Evolutionary conservation across 495 filamentous ascomycete species (phyloP).

Genomic region (Letharia columbiana): DNA sequence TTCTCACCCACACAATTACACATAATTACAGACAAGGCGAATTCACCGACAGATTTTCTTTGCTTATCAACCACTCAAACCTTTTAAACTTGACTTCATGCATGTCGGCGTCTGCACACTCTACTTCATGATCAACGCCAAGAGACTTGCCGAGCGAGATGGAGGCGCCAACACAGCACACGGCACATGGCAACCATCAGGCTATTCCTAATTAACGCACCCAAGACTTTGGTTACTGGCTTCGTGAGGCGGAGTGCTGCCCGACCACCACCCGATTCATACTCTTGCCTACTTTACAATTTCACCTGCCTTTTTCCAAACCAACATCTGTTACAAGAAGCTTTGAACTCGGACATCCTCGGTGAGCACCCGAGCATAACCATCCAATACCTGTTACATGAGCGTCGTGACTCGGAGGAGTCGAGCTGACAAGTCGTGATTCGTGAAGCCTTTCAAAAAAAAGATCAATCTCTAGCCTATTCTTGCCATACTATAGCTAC

Average conservation of each 20-base stretch:
- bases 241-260: neutral
- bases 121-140: too few species aligned
- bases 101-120: too few species aligned
- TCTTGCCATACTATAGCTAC: neutral
- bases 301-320: too few species aligned
- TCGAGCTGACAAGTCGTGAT: neutral
- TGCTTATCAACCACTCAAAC: neutral
- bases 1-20: neutral
- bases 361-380: neutral
- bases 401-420: neutral
- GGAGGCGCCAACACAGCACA: neutral
- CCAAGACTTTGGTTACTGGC: neutral
- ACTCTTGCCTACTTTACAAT: too few species aligned
- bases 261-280: neutral
- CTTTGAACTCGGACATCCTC: neutral
- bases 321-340: neutral
- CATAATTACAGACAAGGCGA: neutral
- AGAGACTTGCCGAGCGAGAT: too few species aligned
- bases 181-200: neutral
- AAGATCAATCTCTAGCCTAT: neutral
- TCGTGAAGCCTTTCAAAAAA: neutral
- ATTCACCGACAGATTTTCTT: neutral
- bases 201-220: neutral
- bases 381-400: too few species aligned
- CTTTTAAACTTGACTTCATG: neutral